Base-by-base conservation (phyloP, 2,329 filamentous ascomycete species). In the Epichloe festucae region DNA sequence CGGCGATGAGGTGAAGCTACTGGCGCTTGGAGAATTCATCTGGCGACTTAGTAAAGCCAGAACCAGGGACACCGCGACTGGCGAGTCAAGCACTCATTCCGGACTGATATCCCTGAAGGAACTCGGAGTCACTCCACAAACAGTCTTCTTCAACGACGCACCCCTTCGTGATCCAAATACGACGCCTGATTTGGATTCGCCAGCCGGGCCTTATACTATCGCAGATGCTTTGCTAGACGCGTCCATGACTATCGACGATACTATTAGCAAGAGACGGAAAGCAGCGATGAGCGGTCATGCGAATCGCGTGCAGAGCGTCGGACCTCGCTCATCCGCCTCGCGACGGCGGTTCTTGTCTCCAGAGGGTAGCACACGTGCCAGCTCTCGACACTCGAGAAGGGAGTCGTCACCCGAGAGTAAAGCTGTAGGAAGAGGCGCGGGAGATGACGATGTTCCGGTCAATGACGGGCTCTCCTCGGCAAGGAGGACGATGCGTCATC, bases 221-320 rank as follows among this genome's bases (percentile, higher is more conserved):
- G 82, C 87, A 3, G 91, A 97, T 67, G 93, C 93, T 5, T 73
- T 97, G 15, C 74, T 95, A 34, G 93, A 97, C 66, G 93, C 93
- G 6, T 94, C 89, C 1, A 90, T 88, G 70, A 89, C 86, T 0
- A 89, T 93, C 55, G 85, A 91, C 60, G 82, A 85, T 56, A 73
- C 81, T 0, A 67, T 78, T 7, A 70, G 78, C 2, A 76, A 73
- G 62, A 73, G 73, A 56, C 73, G 73, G 50, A 72, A 73, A 34
- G 72, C 73, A 14, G 74, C 74, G 0, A 60, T 73, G n/a, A 78
- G 79, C 55, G 70, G 59, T 12, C 76, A 78, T 56, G 72, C 68
- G 52, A 68, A 72, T 27, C 70, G 75, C 27, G 62, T 68, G 49
- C 61, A 70, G 38, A 68, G 67, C 50, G 58, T 65, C 21, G 67